phyloP scores from a whole-genome alignment of 106 monocot species.

The Chionographis japonica region DNA sequence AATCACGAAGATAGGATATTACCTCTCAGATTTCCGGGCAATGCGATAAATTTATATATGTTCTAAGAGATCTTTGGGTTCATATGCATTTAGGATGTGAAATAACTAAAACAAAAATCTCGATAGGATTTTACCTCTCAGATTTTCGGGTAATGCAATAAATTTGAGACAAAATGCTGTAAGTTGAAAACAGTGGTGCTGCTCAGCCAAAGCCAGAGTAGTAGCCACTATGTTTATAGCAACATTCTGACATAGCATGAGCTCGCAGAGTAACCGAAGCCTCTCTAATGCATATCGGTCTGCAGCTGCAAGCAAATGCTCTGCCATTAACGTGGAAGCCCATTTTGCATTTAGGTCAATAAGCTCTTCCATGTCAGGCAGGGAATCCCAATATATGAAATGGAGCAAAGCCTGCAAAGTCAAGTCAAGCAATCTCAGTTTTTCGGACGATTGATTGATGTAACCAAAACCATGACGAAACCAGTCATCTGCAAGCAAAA shows the following conservation, averaged over 20 bases:
- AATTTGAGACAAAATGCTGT: slow-evolving; percentile 76
- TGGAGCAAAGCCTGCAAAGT: slow-evolving; percentile 72
- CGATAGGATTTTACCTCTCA: slow-evolving; percentile 48
- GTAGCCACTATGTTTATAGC: slow-evolving; percentile 86
- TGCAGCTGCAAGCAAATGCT: slow-evolving; percentile 85
- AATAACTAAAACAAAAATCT: neutral
- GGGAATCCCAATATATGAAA: slow-evolving; percentile 83
- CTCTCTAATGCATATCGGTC: slow-evolving; percentile 80
- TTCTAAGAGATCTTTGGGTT: no score
- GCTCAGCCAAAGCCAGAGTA: slow-evolving; percentile 84
- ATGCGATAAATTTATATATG: neutral
- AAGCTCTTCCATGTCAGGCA: slow-evolving; percentile 83
- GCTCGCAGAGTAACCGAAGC: slow-evolving; percentile 68
- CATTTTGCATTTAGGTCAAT: slow-evolving; percentile 57
- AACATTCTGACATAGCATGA: slow-evolving; percentile 66
- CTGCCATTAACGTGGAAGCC: slow-evolving; percentile 75
- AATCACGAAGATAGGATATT: no score
- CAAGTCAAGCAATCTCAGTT: neutral
- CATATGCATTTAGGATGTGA: neutral
- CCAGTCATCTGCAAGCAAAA: neutral
- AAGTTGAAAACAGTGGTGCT: slow-evolving; percentile 78
- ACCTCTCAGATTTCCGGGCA: no score
- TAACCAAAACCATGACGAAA: neutral
- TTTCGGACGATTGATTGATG: neutral
- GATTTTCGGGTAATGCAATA: slow-evolving; percentile 79